Base-by-base conservation (phyloP, 176 grass and related monocot genomes). In the Oryza officinalis region DNA sequence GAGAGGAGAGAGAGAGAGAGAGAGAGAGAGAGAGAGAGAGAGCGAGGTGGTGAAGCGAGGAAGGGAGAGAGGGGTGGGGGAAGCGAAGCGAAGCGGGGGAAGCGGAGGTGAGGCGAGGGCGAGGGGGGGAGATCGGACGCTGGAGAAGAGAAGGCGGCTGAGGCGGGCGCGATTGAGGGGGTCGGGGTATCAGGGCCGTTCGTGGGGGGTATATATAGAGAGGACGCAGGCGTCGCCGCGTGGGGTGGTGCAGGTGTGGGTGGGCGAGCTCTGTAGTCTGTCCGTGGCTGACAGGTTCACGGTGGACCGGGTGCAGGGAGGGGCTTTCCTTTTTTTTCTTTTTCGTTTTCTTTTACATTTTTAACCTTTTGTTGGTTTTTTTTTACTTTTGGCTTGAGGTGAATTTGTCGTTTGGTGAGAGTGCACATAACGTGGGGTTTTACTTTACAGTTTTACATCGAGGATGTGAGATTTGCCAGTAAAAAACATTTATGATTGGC, bases 91-190 rank as follows among this genome's bases (percentile, higher is more conserved):
- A 45, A 12, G 77, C 54, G 67, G 68, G 43, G 80, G 6, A 2
- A 65, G 66, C 81, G 23, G 79, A 77, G 71, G 71, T 23, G 37
- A 38, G 37, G 64, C 31, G 32, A 46, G 67, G 37, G 84, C 71
- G 87, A 71, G 88, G 74, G 88, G 78, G 84, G 80, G 87, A 84
- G 84, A 90, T 93, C 91, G 87, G 91, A 93, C 91, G 91, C 91
- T 93, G 91, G 87, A 93, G 87, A 93, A 93, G 87, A 85, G 87
- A 90, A 76, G 91, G 67, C 81, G 77, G 72, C 85, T 49, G 25
- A 67, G 72, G 88, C 78, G 87, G 88, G 81, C 74, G 81, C 67
- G 91, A 93, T 83, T 87, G 80, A 71, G 77, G 72, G 32, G 47
- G 60, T 54, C 50, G 73, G 27, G 66, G 12, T 71, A 93, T 93